These are phyloP conservation scores for Teratosphaeria epicoccoides DNA, from an alignment of 2,329 filamentous ascomycete genomes.

Conservation along the genomic window DNA sequence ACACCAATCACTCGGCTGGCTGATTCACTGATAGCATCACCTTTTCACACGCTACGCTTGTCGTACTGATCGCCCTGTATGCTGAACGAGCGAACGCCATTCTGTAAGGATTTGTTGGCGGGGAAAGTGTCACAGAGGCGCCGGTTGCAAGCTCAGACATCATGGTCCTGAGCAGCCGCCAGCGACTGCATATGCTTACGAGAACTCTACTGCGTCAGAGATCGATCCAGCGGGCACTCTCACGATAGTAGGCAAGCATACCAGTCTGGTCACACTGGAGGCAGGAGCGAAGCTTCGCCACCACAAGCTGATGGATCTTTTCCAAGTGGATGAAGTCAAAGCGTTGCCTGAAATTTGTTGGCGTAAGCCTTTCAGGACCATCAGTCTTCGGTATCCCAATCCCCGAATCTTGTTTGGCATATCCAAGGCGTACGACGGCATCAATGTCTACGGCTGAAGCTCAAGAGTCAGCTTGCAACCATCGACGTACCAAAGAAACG, in stretches of 20 bases:
- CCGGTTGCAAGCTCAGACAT: slow-evolving; percentile 1
- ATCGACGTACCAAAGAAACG: neutral
- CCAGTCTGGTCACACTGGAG: neutral
- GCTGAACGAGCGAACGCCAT: neutral
- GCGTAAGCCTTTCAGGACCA: neutral
- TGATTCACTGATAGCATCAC: neutral
- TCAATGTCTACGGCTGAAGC: neutral
- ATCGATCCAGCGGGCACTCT: neutral
- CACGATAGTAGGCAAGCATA: neutral
- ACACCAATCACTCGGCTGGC: too few relatives aligned
- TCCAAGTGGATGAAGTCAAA: neutral
- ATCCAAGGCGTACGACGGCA: neutral
- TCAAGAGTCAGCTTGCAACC: neutral
- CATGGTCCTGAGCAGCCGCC: slow-evolving; percentile 1
- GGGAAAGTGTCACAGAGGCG: slow-evolving; percentile 3
- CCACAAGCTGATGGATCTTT: neutral
- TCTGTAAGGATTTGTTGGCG: slow-evolving; percentile 2
- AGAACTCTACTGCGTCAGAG: neutral
- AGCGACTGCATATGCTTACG: neutral
- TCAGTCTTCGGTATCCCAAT: neutral
- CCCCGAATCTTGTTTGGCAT: neutral
- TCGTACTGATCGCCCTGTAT: neutral
- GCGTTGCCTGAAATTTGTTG: neutral
- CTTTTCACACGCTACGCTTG: neutral
- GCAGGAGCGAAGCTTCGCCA: neutral